These are phyloP conservation scores for Silene noctiflora DNA, from an alignment of 179 eudicot species.

Conservation along the genomic window DNA sequence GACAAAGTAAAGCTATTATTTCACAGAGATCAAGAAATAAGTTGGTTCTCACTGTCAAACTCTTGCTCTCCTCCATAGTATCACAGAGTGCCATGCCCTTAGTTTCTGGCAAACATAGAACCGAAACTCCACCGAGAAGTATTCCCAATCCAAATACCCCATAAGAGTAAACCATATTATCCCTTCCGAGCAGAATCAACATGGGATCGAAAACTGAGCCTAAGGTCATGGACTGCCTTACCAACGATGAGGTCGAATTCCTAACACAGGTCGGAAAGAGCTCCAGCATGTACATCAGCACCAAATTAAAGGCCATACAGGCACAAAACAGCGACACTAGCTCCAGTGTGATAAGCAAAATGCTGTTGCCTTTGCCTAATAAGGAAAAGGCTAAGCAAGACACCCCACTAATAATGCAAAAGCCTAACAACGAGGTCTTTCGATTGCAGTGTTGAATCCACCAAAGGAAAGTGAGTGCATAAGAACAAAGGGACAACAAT, in stretches of 20 bases:
- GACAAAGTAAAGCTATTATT: too few relatives aligned
- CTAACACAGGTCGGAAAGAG: slow-evolving; percentile 32
- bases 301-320: slow-evolving; percentile 28
- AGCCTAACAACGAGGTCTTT: slow-evolving; percentile 25
- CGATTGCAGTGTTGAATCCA: slow-evolving; percentile 27
- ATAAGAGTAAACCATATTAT: slow-evolving; percentile 11
- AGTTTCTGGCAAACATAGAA: slow-evolving; percentile 24
- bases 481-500: slow-evolving; percentile 12
- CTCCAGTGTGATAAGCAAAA: slow-evolving; percentile 3
- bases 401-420: slow-evolving; percentile 24
- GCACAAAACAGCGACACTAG: slow-evolving; percentile 28
- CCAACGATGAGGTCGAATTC: slow-evolving; percentile 24
- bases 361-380: not conserved
- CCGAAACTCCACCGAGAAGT: slow-evolving; percentile 24
- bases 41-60: not conserved
- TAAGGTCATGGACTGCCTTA: slow-evolving; percentile 25
- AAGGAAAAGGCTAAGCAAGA: slow-evolving; percentile 1
- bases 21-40: too few relatives aligned
- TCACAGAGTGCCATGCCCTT: slow-evolving; percentile 29
- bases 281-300: slow-evolving; percentile 28
- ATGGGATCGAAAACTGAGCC: slow-evolving; percentile 27
- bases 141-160: slow-evolving; percentile 22
- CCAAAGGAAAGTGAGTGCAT: slow-evolving; percentile 20
- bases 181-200: slow-evolving; percentile 16
- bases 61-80: slow-evolving; percentile 30